Percentiles rank a stretch among this genome's conserved stretches.
phyloP scores from a whole-genome alignment of 176 grass and related monocot species.

The Ensete ventricosum region DNA sequence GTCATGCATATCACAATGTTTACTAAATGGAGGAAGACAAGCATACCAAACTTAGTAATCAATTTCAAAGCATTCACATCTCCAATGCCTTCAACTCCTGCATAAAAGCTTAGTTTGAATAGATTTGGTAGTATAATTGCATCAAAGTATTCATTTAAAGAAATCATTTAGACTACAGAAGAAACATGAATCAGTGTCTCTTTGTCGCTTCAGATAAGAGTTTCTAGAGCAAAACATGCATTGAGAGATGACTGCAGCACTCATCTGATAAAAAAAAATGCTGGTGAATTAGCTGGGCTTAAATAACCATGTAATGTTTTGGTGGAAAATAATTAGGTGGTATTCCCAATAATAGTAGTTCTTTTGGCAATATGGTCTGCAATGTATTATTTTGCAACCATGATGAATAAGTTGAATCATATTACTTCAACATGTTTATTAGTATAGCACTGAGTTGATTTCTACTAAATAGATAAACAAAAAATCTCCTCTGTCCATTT shows the following conservation, averaged over 20 bases:
- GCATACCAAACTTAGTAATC: conserved; percentile 83
- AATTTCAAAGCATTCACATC: conserved; percentile 73
- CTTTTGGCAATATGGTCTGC: background rate
- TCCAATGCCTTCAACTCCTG: conserved; percentile 94
- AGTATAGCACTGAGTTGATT: too few relatives aligned
- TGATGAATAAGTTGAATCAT: background rate
- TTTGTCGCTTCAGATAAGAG: background rate
- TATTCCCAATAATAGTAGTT: background rate
- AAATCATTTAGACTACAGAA: background rate
- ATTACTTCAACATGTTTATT: background rate
- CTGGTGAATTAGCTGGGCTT: too few relatives aligned
- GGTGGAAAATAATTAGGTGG: background rate
- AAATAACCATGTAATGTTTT: too few relatives aligned
- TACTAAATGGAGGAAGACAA: conserved; percentile 3
- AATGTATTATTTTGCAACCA: background rate
- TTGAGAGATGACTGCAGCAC: background rate
- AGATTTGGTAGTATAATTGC: background rate
- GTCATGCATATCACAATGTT: background rate
- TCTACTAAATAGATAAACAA: too few relatives aligned
- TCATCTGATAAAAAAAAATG: too few relatives aligned
- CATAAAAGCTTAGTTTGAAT: conserved; percentile 18
- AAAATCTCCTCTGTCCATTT: too few relatives aligned
- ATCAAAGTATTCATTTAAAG: background rate
- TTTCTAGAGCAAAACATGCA: background rate
- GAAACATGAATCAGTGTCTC: background rate